Evolutionary conservation across 139 green algal genomes (phyloP), one percentile per base, ranked within the genome.

Genomic region (Volvox africanus): DNA sequence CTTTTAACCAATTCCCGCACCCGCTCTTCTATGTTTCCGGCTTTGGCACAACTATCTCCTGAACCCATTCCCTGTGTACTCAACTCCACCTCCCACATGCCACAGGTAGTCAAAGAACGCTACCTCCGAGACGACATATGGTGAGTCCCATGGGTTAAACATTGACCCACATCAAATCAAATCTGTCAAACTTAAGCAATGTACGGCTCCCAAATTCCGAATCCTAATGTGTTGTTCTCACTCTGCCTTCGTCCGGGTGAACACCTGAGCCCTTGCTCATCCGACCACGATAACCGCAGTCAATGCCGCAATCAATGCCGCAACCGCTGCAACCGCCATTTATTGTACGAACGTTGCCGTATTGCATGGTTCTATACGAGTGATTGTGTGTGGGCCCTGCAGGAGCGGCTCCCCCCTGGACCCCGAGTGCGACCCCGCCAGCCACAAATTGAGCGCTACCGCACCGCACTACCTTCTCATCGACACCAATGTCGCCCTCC

Each of bases 81-180:
- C 44, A 55, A 55, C 9, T 9, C 44, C 44, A 9, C 65, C 24
- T 73, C 24, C 9, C 65, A 69, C 11, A 16, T 79, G 17, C 2
- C 55, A 21, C 35, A 61, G 35, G 79, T 68, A 65, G 76, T 82
- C 0, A 69, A 79, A n/a, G 98, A 99, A 93, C 98, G 99, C 88
- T 99, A 99, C 90, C 93, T 99, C 14, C 94, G 98, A 16, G 98
- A 99, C 88, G 98, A 99, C 93, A 99, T 99, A 62, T 97, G 91
- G 95, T 96, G 87, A 28, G 86, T 94, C 30, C 76, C 28, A 80
- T 16, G 44, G 44, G 44, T 55, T 55, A 55, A 14, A 9, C 9
- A 9, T 5, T 55, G 44, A 55, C 44, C 44, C 44, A 55, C 44
- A 55, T 55, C 44, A 55, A 9, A 55, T 55, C 44, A 55, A 9